These are phyloP conservation scores for Anthracocystis walkeri DNA, from an alignment of 1,284 basidiomycete species.

Conservation along the genomic window DNA sequence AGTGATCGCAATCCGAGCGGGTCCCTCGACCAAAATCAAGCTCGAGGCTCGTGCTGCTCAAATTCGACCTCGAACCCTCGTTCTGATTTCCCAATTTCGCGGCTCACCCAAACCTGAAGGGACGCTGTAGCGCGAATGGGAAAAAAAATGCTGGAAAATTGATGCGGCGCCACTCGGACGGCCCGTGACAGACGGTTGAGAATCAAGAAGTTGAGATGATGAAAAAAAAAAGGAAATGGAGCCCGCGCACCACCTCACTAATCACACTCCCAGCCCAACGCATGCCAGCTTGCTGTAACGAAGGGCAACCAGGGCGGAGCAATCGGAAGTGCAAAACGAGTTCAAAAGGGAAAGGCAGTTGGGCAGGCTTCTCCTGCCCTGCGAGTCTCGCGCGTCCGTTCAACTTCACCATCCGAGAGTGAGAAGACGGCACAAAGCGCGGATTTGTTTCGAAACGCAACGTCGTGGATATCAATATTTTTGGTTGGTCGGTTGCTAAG, in stretches of 20 bases:
- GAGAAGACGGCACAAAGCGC: no score
- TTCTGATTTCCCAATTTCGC: neutral
- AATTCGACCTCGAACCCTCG: neutral
- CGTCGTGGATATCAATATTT: conserved; percentile 14
- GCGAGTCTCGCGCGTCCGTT: no score
- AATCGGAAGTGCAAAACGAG: no score
- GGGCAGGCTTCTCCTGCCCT: no score
- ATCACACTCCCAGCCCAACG: no score
- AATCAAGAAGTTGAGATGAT: neutral
- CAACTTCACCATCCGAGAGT: neutral
- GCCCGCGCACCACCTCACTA: no score
- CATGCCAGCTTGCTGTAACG: no score
- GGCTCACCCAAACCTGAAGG: neutral
- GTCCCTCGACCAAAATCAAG: neutral
- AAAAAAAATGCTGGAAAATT: neutral
- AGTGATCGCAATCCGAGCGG: neutral
- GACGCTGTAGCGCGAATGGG: neutral
- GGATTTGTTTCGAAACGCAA: neutral
- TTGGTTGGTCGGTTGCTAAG: neutral
- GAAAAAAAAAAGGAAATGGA: neutral
- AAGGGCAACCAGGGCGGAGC: no score
- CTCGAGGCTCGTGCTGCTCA: conserved; percentile 5
- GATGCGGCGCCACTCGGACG: conserved; percentile 10
- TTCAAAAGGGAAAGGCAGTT: no score
- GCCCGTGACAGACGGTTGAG: neutral